Conservation (phyloP, 2,329 filamentous ascomycete genomes). For the Fusarium succisae region DNA sequence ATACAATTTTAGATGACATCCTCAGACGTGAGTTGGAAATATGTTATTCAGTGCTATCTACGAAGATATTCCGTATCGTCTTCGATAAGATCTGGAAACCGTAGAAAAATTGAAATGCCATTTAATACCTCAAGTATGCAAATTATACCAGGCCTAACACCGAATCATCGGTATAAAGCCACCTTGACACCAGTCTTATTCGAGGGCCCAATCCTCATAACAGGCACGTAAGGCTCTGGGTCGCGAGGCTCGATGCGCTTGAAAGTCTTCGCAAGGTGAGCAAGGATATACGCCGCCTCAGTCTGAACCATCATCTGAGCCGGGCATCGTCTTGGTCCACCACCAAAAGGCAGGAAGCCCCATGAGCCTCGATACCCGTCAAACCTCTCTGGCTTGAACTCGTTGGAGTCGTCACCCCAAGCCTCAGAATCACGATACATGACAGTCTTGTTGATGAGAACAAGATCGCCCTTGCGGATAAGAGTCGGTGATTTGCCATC, state of each 20-base stretch:
- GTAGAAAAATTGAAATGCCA: not conserved
- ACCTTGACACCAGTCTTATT: slow-evolving; percentile 1
- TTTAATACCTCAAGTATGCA: rapidly evolving
- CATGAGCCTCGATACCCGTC: not conserved
- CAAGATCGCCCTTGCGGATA: not conserved
- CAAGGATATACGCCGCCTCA: not conserved
- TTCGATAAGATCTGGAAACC: no score
- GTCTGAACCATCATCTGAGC: slow-evolving; percentile 6
- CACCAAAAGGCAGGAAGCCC: not conserved
- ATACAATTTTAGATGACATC: no score
- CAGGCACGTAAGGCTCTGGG: not conserved
- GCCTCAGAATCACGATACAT: not conserved
- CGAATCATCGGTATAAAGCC: not conserved
- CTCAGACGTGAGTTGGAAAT: no score
- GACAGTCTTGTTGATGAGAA: not conserved
- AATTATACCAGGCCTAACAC: rapidly evolving
- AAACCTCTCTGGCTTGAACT: not conserved
- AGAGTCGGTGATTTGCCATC: not conserved
- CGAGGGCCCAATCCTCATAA: not conserved
- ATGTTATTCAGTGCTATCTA: not conserved
- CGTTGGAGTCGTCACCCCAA: not conserved
- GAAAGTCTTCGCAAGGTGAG: not conserved
- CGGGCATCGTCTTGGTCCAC: not conserved
- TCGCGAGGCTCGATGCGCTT: not conserved
- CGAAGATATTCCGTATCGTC: no score